Evolutionary conservation across 1,284 basidiomycete genomes (phyloP).

Genomic region (Puccinia polysora): DNA sequence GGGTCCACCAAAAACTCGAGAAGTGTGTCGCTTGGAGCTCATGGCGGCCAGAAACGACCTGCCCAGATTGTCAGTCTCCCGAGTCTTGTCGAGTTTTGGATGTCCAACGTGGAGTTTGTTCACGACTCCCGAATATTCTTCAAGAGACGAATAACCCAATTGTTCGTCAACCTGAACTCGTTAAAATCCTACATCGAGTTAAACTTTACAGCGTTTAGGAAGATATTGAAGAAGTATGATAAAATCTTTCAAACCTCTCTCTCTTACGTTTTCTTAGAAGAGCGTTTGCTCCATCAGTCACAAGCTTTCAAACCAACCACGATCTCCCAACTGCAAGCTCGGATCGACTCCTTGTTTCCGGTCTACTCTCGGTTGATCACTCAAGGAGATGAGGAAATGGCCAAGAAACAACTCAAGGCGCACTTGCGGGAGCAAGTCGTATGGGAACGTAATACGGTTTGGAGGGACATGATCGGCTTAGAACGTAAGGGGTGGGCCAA

Average conservation of each 20-base stretch:
- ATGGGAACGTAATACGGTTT: constrained; percentile 91
- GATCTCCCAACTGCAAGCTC: constrained; percentile 64
- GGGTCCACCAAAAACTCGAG: constrained; percentile 10
- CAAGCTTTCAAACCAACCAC: constrained; percentile 50
- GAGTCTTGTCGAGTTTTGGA: constrained; percentile 62
- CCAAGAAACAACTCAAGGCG: constrained; percentile 74
- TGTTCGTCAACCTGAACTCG: constrained; percentile 77
- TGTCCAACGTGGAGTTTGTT: constrained; percentile 73
- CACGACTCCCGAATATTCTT: constrained; percentile 81
- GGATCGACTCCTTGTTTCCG: constrained; percentile 64
- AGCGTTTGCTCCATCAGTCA: constrained; percentile 50
- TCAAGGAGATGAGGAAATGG: constrained; percentile 66
- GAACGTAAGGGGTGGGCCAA: constrained; percentile 60
- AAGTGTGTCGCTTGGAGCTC: constrained; percentile 11
- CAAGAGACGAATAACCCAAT: constrained; percentile 80
- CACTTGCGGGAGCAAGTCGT: constrained; percentile 84
- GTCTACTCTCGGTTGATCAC: constrained; percentile 85
- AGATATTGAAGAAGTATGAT: constrained; percentile 98
- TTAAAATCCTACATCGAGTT: constrained; percentile 88
- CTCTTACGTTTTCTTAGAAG: constrained; percentile 65
- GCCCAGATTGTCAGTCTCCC: not conserved
- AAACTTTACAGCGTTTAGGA: constrained; percentile 89
- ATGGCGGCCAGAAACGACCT: not conserved
- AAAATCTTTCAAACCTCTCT: constrained; percentile 79
- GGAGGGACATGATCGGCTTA: constrained; percentile 93